Evolutionary conservation across 352 stramenopile genomes (phyloP), one percentile per base, ranked within the genome.

Genomic region (Halophytophthora polymorphica): DNA sequence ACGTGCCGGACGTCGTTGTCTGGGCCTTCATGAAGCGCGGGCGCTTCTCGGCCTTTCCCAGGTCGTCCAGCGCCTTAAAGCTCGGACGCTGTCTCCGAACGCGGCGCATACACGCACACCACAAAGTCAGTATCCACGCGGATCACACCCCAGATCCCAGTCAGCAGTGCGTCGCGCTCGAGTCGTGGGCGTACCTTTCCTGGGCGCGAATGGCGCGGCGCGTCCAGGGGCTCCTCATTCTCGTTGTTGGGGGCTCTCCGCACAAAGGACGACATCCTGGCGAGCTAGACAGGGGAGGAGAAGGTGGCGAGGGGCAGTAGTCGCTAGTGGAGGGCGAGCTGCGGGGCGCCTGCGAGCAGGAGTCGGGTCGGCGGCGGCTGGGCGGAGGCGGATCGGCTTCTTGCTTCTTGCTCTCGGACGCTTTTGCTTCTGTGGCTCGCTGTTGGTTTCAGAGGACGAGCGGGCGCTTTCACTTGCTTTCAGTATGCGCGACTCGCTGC

Each of bases 161-260:
- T 51, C 15, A 8, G 33, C 22, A 33, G 11, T n/a, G 25, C 14
- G 4, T 38, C 23, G 4, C 47, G 13, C 17, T 43, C 21, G 15
- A 64, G 18, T 23, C 17, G 14, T 42, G 22, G 18, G 1, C 60
- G 59, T 21, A 82, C 67, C 71, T 88, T 91, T 59, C 64, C 63
- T 18, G 64, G 64, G 23, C 71, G 77, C 35, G 68, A 67, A 1
- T 47, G 3, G 33, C 54, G 63, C 23, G 48, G 43, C 12, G 57
- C 51, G 52, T 79, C 67, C 23, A 69, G 40, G 6, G 77, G 80
- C 53, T 65, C 37, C 31, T 88, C 77, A 52, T 91, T 91, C 61
- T 91, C 80, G 46, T 91, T 89, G 66, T 89, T 91, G 40, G 34
- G 50, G 18, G 35, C 55, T 43, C 50, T 63, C 29, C 48, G 57